Conservation (phyloP, 257 asterid genomes). For the Marsdenia floribunda region DNA sequence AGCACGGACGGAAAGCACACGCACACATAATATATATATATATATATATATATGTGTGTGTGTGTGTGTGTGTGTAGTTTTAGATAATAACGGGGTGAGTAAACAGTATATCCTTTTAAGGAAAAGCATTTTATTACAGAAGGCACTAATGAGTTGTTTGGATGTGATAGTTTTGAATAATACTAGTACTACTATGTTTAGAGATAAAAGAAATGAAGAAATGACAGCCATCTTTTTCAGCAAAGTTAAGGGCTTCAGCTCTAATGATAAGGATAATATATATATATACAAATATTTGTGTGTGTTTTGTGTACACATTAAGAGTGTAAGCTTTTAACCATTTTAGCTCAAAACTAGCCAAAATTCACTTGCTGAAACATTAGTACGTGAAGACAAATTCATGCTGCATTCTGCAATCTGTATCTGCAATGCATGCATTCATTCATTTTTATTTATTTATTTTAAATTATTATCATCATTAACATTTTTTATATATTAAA, state of each 20-base stretch:
- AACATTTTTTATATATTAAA: too few species aligned
- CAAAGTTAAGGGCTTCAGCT: conserved; percentile 20
- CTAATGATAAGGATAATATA: too few species aligned
- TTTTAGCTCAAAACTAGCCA: neutral
- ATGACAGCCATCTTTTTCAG: conserved; percentile 67
- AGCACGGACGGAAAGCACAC: conserved; percentile 4
- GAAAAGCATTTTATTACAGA: conserved; percentile 20
- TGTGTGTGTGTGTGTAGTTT: neutral
- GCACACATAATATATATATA: too few species aligned
- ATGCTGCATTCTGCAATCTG: neutral
- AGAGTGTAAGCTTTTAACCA: neutral
- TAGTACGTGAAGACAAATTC: conserved; percentile 2
- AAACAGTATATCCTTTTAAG: conserved; percentile 20
- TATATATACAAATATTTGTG: too few species aligned
- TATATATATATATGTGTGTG: too few species aligned
- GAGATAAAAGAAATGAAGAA: conserved; percentile 32
- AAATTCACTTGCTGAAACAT: neutral
- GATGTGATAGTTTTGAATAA: conserved; percentile 71
- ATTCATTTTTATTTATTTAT: neutral
- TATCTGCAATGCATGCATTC: neutral
- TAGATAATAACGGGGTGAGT: conserved; percentile 9
- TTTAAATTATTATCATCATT: neutral
- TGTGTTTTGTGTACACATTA: neutral
- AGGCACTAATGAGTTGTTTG: conserved; percentile 9
- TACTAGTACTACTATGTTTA: conserved; percentile 23